phyloP scores from a whole-genome alignment of 2,329 filamentous ascomycete species.

The Pseudogymnoascus sp. region DNA sequence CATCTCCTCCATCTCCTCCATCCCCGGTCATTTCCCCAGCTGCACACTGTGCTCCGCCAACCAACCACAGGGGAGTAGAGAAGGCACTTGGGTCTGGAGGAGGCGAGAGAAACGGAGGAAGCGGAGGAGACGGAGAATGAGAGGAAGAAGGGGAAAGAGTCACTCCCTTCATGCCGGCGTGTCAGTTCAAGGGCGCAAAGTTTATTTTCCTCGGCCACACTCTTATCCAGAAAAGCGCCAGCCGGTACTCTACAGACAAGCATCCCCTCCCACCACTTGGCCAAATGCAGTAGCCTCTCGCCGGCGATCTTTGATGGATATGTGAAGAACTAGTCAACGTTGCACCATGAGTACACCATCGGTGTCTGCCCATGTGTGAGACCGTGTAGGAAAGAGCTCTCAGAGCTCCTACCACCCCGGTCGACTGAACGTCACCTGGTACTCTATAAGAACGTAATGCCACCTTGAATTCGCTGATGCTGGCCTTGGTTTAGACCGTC shows the following conservation, averaged over 20 bases:
- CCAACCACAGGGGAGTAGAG: not conserved
- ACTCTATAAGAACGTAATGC: not conserved
- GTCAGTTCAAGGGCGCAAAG: not conserved
- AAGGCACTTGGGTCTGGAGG: not conserved
- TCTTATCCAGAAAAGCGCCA: constrained; percentile 4
- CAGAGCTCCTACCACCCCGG: not conserved
- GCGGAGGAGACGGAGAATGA: not conserved
- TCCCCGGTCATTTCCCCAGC: not conserved
- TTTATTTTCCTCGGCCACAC: constrained; percentile 1
- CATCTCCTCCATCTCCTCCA: not conserved
- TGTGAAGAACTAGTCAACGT: not conserved
- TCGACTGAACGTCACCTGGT: not conserved
- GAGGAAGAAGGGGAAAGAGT: not conserved
- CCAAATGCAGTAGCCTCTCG: not conserved
- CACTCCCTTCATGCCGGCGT: not conserved
- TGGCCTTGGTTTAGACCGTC: not conserved
- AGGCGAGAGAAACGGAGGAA: not conserved
- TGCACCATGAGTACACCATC: not conserved
- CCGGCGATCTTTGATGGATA: not conserved
- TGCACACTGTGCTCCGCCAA: not conserved
- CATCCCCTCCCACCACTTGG: not conserved
- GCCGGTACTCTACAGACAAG: not conserved
- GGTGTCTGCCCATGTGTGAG: not conserved
- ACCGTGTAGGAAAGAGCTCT: not conserved
- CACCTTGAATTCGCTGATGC: not conserved